Conservation (phyloP, 2,329 filamentous ascomycete species). For the Penicillium sp. region DNA sequence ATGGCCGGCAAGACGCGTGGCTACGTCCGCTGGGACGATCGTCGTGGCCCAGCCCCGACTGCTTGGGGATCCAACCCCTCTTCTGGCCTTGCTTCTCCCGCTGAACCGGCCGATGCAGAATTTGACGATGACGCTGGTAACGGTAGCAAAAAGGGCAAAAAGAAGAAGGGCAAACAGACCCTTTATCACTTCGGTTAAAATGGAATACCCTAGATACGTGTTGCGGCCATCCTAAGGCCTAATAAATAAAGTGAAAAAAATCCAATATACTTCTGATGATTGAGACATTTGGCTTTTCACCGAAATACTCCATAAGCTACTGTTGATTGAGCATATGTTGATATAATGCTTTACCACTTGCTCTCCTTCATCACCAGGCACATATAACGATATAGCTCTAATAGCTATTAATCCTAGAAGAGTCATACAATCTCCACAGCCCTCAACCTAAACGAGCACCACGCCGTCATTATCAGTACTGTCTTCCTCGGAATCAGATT, state of each 20-base stretch:
- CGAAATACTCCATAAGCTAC: background rate
- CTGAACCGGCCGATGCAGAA: conserved; percentile 17
- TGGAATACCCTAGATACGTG: background rate
- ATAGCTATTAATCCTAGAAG: background rate
- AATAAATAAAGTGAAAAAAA: background rate
- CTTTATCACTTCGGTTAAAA: conserved; percentile 41
- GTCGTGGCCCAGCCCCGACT: conserved; percentile 33
- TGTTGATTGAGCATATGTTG: background rate
- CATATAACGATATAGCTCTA: background rate
- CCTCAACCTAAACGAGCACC: background rate
- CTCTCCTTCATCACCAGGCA: no score
- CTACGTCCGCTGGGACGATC: conserved; percentile 47
- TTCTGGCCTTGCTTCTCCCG: conserved; percentile 23
- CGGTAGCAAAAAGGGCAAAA: conserved; percentile 39
- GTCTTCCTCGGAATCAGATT: background rate
- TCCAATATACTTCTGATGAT: background rate
- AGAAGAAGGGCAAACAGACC: conserved; percentile 43
- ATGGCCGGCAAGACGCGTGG: conserved; percentile 50
- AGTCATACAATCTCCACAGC: background rate
- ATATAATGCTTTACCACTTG: background rate
- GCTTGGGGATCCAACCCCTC: conserved; percentile 38
- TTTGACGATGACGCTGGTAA: conserved; percentile 30
- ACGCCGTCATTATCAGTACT: background rate
- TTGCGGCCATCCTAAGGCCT: background rate
- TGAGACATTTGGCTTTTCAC: background rate